Conservation (phyloP, 2,329 filamentous ascomycete genomes). For the Colletotrichum sp. region DNA sequence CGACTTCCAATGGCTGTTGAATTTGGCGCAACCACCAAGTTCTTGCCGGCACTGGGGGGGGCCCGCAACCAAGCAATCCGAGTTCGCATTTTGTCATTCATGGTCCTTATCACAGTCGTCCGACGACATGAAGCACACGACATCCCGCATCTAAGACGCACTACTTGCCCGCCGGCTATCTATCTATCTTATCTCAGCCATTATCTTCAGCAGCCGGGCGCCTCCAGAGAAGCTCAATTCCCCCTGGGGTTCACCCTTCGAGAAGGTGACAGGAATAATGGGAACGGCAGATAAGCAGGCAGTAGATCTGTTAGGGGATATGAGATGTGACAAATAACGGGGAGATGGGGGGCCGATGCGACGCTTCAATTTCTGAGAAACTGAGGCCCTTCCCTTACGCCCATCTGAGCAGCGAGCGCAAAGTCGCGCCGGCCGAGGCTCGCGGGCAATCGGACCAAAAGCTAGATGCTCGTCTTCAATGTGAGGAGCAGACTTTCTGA, state of each 20-base stretch:
- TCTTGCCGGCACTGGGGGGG: neutral
- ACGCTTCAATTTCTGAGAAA: neutral
- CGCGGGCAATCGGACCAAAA: neutral
- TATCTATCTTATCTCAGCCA: neutral
- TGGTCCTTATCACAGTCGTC: neutral
- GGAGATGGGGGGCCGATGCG: neutral
- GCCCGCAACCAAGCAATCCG: neutral
- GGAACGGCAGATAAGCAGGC: conserved; percentile 9
- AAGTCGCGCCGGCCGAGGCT: neutral
- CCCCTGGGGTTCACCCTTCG: neutral
- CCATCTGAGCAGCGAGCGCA: neutral
- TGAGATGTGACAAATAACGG: conserved; percentile 12
- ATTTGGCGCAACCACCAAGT: neutral
- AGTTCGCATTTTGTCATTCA: neutral
- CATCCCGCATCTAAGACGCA: neutral
- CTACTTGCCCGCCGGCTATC: neutral
- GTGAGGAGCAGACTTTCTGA: neutral
- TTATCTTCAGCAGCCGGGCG: neutral
- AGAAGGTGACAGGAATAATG: conserved; percentile 8
- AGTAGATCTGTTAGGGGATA: neutral
- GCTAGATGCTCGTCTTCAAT: neutral
- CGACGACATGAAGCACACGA: neutral
- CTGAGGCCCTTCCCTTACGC: neutral
- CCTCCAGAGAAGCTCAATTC: neutral
- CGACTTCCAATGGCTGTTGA: neutral